Conservation (phyloP, 179 eudicot species). For the Vitellaria paradoxa region DNA sequence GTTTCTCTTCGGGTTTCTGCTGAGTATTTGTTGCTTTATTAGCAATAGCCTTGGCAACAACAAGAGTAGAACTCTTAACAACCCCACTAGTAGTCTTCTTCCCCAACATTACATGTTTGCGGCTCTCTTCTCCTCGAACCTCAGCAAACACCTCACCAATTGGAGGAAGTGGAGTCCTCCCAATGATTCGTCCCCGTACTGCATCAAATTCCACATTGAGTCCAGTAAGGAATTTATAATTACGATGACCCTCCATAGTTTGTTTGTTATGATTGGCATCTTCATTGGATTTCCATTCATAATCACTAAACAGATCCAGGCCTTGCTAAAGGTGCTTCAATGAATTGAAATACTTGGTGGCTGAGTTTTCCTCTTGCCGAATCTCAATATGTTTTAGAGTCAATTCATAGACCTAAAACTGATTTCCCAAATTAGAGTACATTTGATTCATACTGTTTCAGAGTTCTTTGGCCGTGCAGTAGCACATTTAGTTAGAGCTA, state of each 20-base stretch:
- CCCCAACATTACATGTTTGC: too few species aligned
- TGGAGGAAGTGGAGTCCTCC: neutral
- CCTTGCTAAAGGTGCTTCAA: neutral
- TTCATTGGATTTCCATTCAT: neutral
- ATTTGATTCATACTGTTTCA: neutral
- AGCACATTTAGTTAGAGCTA: neutral
- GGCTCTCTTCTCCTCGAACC: neutral
- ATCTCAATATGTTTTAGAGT: neutral
- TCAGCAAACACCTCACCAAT: neutral
- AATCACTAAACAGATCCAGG: neutral
- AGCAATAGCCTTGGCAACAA: neutral
- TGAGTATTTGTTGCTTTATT: neutral
- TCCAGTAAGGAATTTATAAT: neutral
- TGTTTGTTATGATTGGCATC: neutral
- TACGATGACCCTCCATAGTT: neutral
- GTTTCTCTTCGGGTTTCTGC: neutral
- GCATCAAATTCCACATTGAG: constrained; percentile 1
- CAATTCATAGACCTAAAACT: too few species aligned
- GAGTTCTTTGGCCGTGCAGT: too few species aligned
- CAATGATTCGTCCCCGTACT: neutral
- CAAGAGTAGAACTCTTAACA: neutral
- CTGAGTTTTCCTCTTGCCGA: neutral
- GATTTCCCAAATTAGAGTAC: too few species aligned
- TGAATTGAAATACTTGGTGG: constrained; percentile 5
- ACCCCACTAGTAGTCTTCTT: too few species aligned